These are phyloP conservation scores for Musa itinerans DNA, from an alignment of 176 grass and related monocot species.

Conservation along the genomic window DNA sequence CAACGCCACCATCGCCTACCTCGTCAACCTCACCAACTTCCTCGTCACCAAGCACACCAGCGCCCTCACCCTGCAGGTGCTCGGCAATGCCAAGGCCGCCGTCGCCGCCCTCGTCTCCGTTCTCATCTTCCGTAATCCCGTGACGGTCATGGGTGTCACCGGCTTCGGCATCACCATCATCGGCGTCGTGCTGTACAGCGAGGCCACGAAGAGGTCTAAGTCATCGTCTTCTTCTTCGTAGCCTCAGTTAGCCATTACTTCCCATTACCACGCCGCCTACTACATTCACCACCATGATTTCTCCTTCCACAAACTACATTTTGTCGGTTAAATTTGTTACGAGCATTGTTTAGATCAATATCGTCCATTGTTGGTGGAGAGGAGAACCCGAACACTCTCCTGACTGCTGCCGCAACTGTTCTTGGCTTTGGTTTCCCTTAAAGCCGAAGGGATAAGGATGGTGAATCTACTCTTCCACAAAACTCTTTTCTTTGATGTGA, in stretches of 20 bases:
- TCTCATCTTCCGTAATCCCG: conserved; percentile 15
- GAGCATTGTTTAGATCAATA: not conserved
- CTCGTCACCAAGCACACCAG: conserved; percentile 18
- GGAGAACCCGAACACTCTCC: not conserved
- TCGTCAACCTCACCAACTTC: conserved; percentile 19
- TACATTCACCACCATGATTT: no score
- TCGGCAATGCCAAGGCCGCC: conserved; percentile 18
- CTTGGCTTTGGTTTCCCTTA: not conserved
- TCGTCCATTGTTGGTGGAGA: not conserved
- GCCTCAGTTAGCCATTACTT: not conserved
- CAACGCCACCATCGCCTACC: conserved; percentile 20
- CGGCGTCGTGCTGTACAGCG: conserved; percentile 13
- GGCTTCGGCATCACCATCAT: conserved; percentile 13
- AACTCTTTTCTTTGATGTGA: not conserved
- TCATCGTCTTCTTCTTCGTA: not conserved
- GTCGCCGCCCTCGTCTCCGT: conserved; percentile 17
- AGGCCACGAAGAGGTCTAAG: conserved; percentile 14
- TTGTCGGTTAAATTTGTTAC: not conserved
- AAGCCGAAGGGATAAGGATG: not conserved
- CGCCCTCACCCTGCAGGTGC: conserved; percentile 14
- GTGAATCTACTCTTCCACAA: not conserved
- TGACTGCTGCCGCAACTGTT: not conserved
- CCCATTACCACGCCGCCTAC: not conserved
- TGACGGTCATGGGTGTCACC: conserved; percentile 10
- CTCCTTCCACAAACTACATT: no score